These are phyloP conservation scores for Setaria viridis DNA, from an alignment of 202 grass and related monocot species.

Conservation along the genomic window DNA sequence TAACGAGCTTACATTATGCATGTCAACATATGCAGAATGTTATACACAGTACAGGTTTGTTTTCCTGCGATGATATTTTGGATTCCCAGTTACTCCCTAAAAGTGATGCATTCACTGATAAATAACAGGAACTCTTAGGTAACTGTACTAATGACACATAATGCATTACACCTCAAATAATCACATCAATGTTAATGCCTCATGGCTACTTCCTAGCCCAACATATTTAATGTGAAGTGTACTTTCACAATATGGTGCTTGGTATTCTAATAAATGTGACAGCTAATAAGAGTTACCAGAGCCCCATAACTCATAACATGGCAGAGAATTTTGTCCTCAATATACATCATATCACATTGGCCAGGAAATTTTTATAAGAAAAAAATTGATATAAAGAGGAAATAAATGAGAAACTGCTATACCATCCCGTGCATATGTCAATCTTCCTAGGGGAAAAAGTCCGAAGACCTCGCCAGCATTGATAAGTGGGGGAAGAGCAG, in stretches of 20 bases:
- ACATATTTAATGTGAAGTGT: neutral
- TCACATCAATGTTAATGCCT: neutral
- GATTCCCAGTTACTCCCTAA: neutral
- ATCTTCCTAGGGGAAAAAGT: slow-evolving; percentile 74
- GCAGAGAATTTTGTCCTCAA: neutral
- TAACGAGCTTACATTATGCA: slow-evolving; percentile 26
- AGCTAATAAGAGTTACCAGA: slow-evolving; percentile 12
- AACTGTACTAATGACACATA: neutral
- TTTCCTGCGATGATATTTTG: slow-evolving; percentile 6
- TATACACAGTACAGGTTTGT: neutral
- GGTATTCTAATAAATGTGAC: neutral
- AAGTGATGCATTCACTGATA: neutral
- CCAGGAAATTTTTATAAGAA: neutral
- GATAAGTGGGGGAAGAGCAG: slow-evolving; percentile 75
- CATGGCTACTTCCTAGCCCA: neutral
- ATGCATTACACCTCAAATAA: neutral
- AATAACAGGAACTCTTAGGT: slow-evolving; percentile 12
- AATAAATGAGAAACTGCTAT: slow-evolving; percentile 38
- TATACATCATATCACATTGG: slow-evolving; percentile 15
- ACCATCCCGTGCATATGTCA: slow-evolving; percentile 75
- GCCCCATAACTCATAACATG: neutral
- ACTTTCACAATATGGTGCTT: neutral
- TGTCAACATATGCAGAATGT: neutral
- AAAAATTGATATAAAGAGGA: neutral
- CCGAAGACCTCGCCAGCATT: slow-evolving; percentile 95